phyloP scores from a whole-genome alignment of 2,329 filamentous ascomycete genomes.

The Pseudogymnoascus sp. region DNA sequence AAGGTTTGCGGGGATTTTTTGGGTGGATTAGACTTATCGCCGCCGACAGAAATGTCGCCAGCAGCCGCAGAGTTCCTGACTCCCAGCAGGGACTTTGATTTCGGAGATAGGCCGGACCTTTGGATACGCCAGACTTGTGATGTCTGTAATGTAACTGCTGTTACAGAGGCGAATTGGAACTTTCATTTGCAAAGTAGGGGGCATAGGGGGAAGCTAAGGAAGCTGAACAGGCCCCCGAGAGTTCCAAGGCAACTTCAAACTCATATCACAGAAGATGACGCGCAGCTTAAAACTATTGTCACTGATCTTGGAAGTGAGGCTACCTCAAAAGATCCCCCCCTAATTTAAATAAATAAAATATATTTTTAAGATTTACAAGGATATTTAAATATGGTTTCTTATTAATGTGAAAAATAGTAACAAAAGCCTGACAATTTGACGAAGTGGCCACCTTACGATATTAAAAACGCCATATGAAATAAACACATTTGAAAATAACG shows the following conservation, averaged over 20 bases:
- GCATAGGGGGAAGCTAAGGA: conserved; percentile 31
- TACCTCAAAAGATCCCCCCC: not conserved
- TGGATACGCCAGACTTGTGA: conserved; percentile 59
- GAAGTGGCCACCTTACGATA: not conserved
- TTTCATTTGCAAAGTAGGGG: conserved; percentile 39
- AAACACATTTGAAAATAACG: not conserved
- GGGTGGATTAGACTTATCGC: conserved; percentile 34
- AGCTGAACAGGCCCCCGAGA: conserved; percentile 9
- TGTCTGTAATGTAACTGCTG: conserved; percentile 58
- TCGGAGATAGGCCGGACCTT: conserved; percentile 36
- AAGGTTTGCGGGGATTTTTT: conserved; percentile 60
- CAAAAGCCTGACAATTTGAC: not conserved
- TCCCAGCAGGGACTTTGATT: conserved; percentile 46
- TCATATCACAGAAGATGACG: not conserved
- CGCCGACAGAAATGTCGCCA: conserved; percentile 50
- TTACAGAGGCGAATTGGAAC: conserved; percentile 49
- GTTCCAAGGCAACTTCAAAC: not conserved
- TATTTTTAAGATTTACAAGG: not conserved
- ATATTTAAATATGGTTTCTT: not conserved
- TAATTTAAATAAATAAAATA: not conserved
- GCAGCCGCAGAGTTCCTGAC: conserved; percentile 51
- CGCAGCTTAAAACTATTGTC: not conserved
- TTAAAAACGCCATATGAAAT: not conserved
- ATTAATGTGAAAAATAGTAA: not conserved
- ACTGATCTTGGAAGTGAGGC: not conserved